Base-by-base conservation (phyloP, 495 filamentous ascomycete species). In the Podospora tetraspora region DNA sequence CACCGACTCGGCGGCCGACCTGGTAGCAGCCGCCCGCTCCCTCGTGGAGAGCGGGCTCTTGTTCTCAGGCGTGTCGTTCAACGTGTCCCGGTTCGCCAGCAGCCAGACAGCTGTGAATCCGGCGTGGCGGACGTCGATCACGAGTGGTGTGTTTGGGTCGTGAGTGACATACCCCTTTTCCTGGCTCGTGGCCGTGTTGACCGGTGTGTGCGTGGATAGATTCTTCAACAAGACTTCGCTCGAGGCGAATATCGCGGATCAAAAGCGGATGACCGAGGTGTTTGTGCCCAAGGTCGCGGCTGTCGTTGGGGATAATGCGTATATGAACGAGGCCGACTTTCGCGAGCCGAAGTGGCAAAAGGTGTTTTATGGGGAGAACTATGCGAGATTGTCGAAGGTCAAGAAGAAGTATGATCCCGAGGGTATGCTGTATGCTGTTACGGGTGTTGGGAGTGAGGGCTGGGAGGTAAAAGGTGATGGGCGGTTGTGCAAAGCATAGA, bases 361-460 rank as follows among this genome's bases (percentile, higher is more conserved):
- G 27, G 78, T 62, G 4, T 88, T 87, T 69, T 89, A 83, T 57
- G 85, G 86, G 0, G 23, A 19, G 19, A 81, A 81, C 37, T 88
- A 86, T 65, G 27, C 62, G 0, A 73, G 67, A 0, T 72, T 88
- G 24, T 62, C 76, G 27, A 21, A 64, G 9, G 79, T 87, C 58
- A 88, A 89, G 82, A 71, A 73, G 61, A 80, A 76, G 66, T 84
- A 81, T 57, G 86, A 89, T 67, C 85, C 86, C 0, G 76, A 76
- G 12, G 71, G 73, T 32, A 68, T 85, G 25, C 87, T 89, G 63
- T 88, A 83, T 66, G 84, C 79, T 5, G 66, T 69, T 24, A 83
- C 78, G 3, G 81, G 76, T 62, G 85, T 87, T 1, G 85, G 83
- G n/a, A 78, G 73, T 25, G 79, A 81, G 64, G 60, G 22, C 10